Conservation (phyloP, 331 rosid genomes). For the Prunus yedoensis region DNA sequence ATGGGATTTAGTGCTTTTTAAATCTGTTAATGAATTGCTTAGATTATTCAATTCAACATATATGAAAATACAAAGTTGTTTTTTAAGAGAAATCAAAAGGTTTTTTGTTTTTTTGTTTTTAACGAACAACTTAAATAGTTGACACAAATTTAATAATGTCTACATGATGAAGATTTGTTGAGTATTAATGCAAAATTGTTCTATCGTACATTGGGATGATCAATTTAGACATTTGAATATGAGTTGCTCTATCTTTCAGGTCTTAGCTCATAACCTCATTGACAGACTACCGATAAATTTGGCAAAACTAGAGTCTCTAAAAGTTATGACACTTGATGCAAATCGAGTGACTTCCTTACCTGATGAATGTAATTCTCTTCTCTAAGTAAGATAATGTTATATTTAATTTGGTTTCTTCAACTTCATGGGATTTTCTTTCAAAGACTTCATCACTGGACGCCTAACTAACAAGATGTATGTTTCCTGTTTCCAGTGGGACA, state of each 20-base stretch:
- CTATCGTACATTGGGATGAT: background rate
- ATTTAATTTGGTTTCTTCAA: slow-evolving; percentile 1
- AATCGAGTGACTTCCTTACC: slow-evolving; percentile 80
- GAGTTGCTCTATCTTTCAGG: slow-evolving; percentile 43
- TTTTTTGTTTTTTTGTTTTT: background rate
- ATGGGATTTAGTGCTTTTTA: background rate
- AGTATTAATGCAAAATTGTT: background rate
- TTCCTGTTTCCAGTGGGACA: slow-evolving; percentile 73
- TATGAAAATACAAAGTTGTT: background rate
- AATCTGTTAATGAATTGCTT: background rate
- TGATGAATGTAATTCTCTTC: slow-evolving; percentile 92
- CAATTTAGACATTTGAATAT: background rate
- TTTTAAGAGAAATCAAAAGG: background rate
- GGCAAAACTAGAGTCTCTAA: slow-evolving; percentile 89
- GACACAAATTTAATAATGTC: background rate
- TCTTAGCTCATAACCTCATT: slow-evolving; percentile 74
- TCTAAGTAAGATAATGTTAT: slow-evolving; percentile 31
- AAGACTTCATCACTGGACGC: slow-evolving; percentile 3
- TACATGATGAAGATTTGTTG: background rate
- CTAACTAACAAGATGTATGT: slow-evolving; percentile 32
- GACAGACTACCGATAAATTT: slow-evolving; percentile 79
- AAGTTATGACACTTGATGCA: slow-evolving; percentile 78
- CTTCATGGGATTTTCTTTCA: slow-evolving; percentile 4
- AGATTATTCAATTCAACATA: background rate
- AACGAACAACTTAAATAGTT: background rate